Base-by-base conservation (phyloP, 139 green algal genomes). In the Pleodorina starrii region DNA sequence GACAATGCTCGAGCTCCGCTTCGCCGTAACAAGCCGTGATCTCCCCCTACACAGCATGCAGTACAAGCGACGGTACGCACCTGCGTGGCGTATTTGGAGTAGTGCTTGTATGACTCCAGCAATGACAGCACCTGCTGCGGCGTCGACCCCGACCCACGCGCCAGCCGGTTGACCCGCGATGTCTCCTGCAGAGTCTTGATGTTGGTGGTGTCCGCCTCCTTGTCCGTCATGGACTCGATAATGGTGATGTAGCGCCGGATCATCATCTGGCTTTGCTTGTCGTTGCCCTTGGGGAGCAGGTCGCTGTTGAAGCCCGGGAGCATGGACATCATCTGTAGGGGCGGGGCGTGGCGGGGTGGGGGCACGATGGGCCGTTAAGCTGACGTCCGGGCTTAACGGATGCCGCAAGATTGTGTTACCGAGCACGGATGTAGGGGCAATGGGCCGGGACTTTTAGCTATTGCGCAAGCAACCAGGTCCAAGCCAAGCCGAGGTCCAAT, bases 181-280 rank as follows among this genome's bases (percentile, higher is more conserved):
- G 89, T 73, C 85, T 96, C 94, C 40, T 51, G 19, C 46, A 96
- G 89, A 29, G 95, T 93, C 91, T 96, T 96, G 77, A 95, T 72
- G 72, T 96, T 95, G n/a, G 77, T 93, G 48, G 43, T 83, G 89
- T 96, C 92, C 74, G 95, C 78, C 90, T 98, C 97, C 88, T 96
- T 95, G 88, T 98, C 93, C 0, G 98, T 99, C 98, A 99, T 99
- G 88, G 92, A 97, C 93, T 99, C 98, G 95, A 99, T 99, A 84
- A 99, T 98, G 48, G 93, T 97, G 96, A 99, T 99, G 92, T 97
- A 99, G 66, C 91, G 93, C 92, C 98, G 98, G 43, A 99, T 96
- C 76, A 94, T 95, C 42, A 94, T 57, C 89, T 95, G 89, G 90
- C 94, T 97, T 72, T 98, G 92, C 92, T 99, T 97, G 91, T 99